Evolutionary conservation across 1,139 yeast genomes (phyloP), one percentile per base, ranked within the genome.

Genomic region (Pneumocystis carinii): DNA sequence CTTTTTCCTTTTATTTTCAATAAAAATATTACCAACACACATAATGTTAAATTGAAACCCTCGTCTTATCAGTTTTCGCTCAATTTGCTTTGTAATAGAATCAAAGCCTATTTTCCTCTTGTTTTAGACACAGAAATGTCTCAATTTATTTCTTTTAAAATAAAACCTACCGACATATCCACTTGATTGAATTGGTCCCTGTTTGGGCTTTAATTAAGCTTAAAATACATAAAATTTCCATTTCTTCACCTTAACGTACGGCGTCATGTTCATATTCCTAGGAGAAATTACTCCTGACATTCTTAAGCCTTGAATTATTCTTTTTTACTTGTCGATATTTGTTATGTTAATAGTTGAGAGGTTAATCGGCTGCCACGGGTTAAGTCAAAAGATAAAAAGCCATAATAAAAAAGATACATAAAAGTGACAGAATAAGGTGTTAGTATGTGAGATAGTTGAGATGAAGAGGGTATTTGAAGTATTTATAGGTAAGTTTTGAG

Each of bases 11-110:
- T 29, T 55, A 48, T 24, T 59, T 8, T 17, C 8, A 4, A 32
- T 5, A 8, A 38, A 37, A 24, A 37, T 36, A 17, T 19, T 63
- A 64, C 94, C 98, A 59, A 92, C 97, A 63, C 87, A 87, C 94
- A 92, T 90, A 66, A 92, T 77, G 72, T 92, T 92, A 77, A 92
- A 87, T 73, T 89, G 95, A 76, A 92, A 92, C 12, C 98, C 98
- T 71, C 94, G 82, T 74, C 89, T 90, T 75, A 92, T 80, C 70
- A 92, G 79, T 69, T 97, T 83, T 74, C 87, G 89, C 75, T 92
- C 97, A 72, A 92, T 92, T 77, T 92, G 98, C 58, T 87, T 82
- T 64, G 98, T 92, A 75, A 92, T 90, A 69, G 97, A 86, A 76
- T 92, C 97, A 73, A 92, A 92, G 62, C 98, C 98, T 68, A 90